These are phyloP conservation scores for Kingdonia uniflora DNA, from an alignment of 164 flowering plant species.

Conservation along the genomic window DNA sequence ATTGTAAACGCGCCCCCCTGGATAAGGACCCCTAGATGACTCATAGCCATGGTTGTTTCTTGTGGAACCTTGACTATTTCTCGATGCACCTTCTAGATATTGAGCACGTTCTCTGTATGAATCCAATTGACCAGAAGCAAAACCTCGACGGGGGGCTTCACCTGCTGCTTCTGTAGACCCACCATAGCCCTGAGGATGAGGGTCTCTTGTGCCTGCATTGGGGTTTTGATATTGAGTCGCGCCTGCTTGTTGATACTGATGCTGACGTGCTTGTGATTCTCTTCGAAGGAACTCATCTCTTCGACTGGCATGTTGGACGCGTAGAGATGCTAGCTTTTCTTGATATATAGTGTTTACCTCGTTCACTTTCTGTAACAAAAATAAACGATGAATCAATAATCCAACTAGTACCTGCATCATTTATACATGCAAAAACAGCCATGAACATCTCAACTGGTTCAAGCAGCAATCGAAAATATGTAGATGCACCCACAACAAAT, in stretches of 20 bases:
- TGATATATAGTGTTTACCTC: conserved; percentile 38
- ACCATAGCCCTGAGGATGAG: conserved; percentile 31
- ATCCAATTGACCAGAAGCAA: conserved; percentile 29
- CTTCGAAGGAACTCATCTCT: conserved; percentile 50
- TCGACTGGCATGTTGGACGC: conserved; percentile 36
- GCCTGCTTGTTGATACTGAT: conserved; percentile 37
- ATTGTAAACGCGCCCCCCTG: conserved; percentile 56
- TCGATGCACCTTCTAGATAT: conserved; percentile 27
- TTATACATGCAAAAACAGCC: background rate
- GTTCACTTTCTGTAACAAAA: conserved; percentile 32
- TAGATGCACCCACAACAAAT: too few species aligned
- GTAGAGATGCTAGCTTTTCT: conserved; percentile 35
- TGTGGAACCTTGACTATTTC: too few species aligned
- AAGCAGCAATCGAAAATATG: background rate
- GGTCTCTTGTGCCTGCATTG: conserved; percentile 22
- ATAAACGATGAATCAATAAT: conserved; percentile 2
- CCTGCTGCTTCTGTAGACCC: conserved; percentile 20
- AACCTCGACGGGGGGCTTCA: conserved; percentile 31
- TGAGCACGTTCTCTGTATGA: conserved; percentile 49
- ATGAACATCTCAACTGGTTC: background rate
- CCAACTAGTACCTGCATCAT: background rate
- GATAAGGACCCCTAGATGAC: conserved; percentile 42
- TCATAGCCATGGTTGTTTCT: conserved; percentile 32
- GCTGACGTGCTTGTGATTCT: conserved; percentile 39
- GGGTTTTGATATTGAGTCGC: conserved; percentile 22